Evolutionary conservation across 2,329 filamentous ascomycete species (phyloP).

Genomic region (Cladobotryum mycophilum): DNA sequence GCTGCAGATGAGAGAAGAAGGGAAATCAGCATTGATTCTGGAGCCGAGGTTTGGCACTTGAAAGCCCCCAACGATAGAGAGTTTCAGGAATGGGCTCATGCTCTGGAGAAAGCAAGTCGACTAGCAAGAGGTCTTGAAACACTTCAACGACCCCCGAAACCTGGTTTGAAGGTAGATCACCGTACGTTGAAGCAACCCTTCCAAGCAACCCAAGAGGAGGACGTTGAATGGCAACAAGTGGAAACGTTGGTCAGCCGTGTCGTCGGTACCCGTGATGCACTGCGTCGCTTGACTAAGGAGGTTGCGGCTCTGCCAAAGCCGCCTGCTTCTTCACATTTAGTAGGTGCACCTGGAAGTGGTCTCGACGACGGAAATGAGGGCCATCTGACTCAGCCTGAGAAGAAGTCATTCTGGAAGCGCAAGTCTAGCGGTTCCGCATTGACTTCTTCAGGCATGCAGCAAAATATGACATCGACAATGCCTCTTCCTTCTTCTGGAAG

Average conservation of each 20-base stretch:
- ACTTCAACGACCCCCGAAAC: constrained; percentile 20
- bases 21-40: constrained; percentile 94
- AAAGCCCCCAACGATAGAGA: constrained; percentile 76
- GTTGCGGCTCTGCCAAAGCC: constrained; percentile 51
- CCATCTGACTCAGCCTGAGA: constrained; percentile 53
- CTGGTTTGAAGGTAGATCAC: constrained; percentile 23
- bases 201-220: constrained; percentile 49
- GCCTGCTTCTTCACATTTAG: constrained; percentile 24
- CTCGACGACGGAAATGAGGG: constrained; percentile 34
- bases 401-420: constrained; percentile 83
- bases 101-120: constrained; percentile 75
- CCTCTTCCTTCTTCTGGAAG: constrained; percentile 38
- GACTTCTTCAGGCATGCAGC: constrained; percentile 34
- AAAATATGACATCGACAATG: constrained; percentile 32
- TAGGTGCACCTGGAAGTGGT: constrained; percentile 37
- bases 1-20: constrained; percentile 80
- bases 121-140: constrained; percentile 50
- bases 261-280: constrained; percentile 80
- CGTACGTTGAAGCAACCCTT: constrained; percentile 21
- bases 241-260: constrained; percentile 81
- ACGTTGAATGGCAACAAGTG: constrained; percentile 80
- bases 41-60: constrained; percentile 94
- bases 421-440: constrained; percentile 58
- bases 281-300: constrained; percentile 79
- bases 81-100: constrained; percentile 80